phyloP scores from a whole-genome alignment of 768 basidiomycete species.

The Lactarius akahatsu region DNA sequence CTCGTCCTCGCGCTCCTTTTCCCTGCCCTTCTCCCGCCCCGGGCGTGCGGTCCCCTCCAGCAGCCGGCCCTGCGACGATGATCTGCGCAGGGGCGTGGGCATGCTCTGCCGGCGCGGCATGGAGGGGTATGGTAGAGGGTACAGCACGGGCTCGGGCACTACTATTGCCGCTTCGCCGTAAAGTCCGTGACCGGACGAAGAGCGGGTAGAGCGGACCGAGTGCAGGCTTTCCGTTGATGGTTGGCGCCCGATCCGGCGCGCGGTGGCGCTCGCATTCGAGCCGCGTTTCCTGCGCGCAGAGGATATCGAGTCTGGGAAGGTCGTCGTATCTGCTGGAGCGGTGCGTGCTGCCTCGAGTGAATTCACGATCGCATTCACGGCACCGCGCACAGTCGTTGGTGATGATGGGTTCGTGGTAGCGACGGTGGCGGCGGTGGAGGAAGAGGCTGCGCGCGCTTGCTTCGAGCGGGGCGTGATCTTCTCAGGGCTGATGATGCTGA shows the following conservation, averaged over 20 bases:
- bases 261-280: conserved; percentile 24
- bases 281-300: conserved; percentile 24
- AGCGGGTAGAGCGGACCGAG: conserved; percentile 37
- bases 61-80: conserved; percentile 34
- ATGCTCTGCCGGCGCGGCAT: conserved; percentile 52
- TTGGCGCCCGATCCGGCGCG: conserved; percentile 32
- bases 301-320: conserved; percentile 13
- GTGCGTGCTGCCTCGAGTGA: conserved; percentile 32
- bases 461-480: conserved; percentile 33
- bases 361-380: conserved; percentile 11
- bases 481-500: conserved; percentile 41
- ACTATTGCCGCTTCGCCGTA: conserved; percentile 27
- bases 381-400: conserved; percentile 12
- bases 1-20: conserved; percentile 14
- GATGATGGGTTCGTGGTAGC: background rate
- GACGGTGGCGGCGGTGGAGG: background rate
- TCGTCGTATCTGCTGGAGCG: conserved; percentile 4
- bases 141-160: conserved; percentile 30
- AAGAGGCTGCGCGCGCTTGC: conserved; percentile 1
- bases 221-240: conserved; percentile 44
- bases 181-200: conserved; percentile 34
- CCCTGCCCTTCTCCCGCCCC: conserved; percentile 24
- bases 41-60: conserved; percentile 27
- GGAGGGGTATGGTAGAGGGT: conserved; percentile 18
- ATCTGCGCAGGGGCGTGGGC: conserved; percentile 39